These are phyloP conservation scores for Colletotrichum sp. DNA, from an alignment of 2,329 filamentous ascomycete species.

Conservation along the genomic window DNA sequence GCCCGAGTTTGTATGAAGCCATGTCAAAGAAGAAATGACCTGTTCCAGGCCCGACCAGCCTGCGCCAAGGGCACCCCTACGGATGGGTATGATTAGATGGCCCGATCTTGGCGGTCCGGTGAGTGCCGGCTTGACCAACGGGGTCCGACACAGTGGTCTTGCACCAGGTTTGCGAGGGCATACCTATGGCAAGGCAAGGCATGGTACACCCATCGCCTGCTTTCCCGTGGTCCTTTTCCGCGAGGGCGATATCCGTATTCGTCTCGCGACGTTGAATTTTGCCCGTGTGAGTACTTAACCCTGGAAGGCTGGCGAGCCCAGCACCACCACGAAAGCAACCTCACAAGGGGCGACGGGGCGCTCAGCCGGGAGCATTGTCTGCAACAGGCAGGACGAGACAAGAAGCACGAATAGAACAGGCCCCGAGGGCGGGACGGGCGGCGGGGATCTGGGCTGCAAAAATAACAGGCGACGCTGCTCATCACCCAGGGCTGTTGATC, in stretches of 20 bases:
- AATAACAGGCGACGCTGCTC: neutral
- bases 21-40: neutral
- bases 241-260: neutral
- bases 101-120: conserved; percentile 15
- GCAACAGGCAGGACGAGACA: neutral
- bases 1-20: neutral
- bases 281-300: neutral
- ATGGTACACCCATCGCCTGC: neutral
- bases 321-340: neutral
- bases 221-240: conserved; percentile 5
- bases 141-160: conserved; percentile 13
- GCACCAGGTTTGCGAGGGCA: neutral
- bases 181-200: neutral
- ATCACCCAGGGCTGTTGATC: neutral
- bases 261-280: neutral
- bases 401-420: neutral
- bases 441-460: neutral
- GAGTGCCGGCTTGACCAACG: conserved; percentile 14
- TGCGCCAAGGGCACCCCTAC: conserved; percentile 13
- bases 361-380: neutral
- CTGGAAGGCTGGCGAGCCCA: neutral
- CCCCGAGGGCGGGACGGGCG: neutral
- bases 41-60: neutral
- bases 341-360: neutral
- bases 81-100: conserved; percentile 3